Evolutionary conservation across 78 protist species (phyloP), one percentile per base, ranked within the genome.

Genomic region (Dictyostelium brefeldianum): DNA sequence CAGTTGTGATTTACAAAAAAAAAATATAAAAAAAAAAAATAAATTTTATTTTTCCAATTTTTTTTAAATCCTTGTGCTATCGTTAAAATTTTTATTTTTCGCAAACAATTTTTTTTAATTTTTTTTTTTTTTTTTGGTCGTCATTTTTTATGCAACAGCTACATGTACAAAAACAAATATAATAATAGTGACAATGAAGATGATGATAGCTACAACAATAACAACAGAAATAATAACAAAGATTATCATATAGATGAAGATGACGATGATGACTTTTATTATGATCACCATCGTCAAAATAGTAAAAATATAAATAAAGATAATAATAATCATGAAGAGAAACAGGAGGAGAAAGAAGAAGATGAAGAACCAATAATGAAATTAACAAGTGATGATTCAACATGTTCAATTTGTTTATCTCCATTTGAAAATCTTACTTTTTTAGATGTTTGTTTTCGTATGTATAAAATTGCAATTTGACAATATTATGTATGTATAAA

Each of bases 371-470:
- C 64, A 25, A 31, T 27, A 65, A 36, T 36, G 0, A 20, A n/a
- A 59, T 65, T 65, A 29, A 14, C 15, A 65, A 29, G 46, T 65
- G 73, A 65, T 25, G 73, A 65, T 29, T 65, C 73, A 29, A 65
- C 73, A 25, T 87, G 92, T 64, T 25, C 92, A 27, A 87, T 87
- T 20, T 87, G 92, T 41, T 54, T 87, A 29, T 50, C 27, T 8
- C 56, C 67, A 27, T 17, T 87, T 47, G 92, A 87, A 29, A 53
- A 87, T 77, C 18, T 87, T 20, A 64, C 92, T 11, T 87, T 87
- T 64, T 62, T 87, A 20, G 92, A 87, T 77, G 31, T 87, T 47
- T 87, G 92, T 50, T 87, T 87, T 77, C 92, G 91, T 84, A 84
- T 15, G 91, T 43, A 41, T 17, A 27, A 41, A 57, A 20, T 27